Evolutionary conservation across 1,284 basidiomycete genomes (phyloP).

Genomic region (Thelephora terrestris): DNA sequence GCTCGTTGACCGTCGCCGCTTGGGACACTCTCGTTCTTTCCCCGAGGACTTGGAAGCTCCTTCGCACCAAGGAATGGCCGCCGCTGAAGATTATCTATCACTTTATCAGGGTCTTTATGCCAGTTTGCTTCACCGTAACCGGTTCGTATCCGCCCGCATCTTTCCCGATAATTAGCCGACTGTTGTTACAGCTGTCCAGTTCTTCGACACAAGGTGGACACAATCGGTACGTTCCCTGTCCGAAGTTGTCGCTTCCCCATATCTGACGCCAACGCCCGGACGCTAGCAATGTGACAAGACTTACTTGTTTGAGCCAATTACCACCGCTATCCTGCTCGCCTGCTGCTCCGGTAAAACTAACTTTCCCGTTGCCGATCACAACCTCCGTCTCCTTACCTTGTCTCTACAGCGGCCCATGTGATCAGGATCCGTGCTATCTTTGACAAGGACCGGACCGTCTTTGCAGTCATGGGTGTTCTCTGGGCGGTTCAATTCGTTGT

Average conservation of each 20-base stretch:
- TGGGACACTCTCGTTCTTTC: slow-evolving; percentile 79
- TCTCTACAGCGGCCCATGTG: slow-evolving; percentile 45
- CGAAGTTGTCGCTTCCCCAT: background rate
- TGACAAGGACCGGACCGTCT: slow-evolving; percentile 45
- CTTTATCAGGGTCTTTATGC: slow-evolving; percentile 65
- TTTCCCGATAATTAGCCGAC: slow-evolving; percentile 2
- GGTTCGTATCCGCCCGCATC: slow-evolving; percentile 32
- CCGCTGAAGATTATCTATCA: slow-evolving; percentile 64
- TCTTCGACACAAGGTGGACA: slow-evolving; percentile 65
- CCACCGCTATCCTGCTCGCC: slow-evolving; percentile 66
- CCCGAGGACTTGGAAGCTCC: slow-evolving; percentile 63
- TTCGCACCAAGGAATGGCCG: slow-evolving; percentile 63
- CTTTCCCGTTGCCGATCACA: slow-evolving; percentile 4
- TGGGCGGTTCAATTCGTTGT: slow-evolving; percentile 57
- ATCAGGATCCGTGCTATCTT: slow-evolving; percentile 72
- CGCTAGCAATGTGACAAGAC: slow-evolving; percentile 52
- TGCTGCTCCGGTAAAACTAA: slow-evolving; percentile 44
- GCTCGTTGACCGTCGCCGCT: slow-evolving; percentile 74
- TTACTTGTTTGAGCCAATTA: slow-evolving; percentile 76
- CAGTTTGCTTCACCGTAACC: slow-evolving; percentile 62
- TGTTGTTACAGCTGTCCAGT: slow-evolving; percentile 49
- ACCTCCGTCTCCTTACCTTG: slow-evolving; percentile 4
- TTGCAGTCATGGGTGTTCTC: slow-evolving; percentile 44
- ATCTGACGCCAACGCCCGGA: slow-evolving; percentile 6
- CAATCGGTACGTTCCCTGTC: slow-evolving; percentile 31